Conservation (phyloP, 1,139 yeast genomes). For the Protomyces pachydermus region DNA sequence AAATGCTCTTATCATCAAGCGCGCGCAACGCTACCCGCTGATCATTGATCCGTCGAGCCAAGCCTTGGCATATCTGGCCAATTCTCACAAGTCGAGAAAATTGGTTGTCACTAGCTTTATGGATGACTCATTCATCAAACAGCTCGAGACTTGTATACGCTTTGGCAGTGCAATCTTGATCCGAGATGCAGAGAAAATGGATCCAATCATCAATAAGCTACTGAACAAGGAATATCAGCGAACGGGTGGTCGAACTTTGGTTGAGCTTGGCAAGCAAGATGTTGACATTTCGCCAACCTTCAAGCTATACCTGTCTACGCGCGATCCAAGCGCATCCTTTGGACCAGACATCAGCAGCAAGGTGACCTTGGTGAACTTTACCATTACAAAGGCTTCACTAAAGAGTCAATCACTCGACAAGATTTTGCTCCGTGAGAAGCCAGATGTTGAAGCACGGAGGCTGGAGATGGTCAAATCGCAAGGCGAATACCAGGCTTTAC, state of each 20-base stretch:
- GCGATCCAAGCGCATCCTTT: slow-evolving; percentile 47
- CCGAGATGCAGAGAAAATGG: slow-evolving; percentile 72
- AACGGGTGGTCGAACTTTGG: slow-evolving; percentile 66
- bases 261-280: slow-evolving; percentile 57
- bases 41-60: slow-evolving; percentile 69
- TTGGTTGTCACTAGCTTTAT: slow-evolving; percentile 63
- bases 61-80: slow-evolving; percentile 45
- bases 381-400: slow-evolving; percentile 62
- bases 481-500: slow-evolving; percentile 54
- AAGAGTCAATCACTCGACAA: slow-evolving; percentile 59
- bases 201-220: slow-evolving; percentile 64
- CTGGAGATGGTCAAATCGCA: slow-evolving; percentile 51
- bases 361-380: slow-evolving; percentile 61
- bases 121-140: slow-evolving; percentile 63
- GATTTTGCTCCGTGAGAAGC: slow-evolving; percentile 53
- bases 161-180: slow-evolving; percentile 75
- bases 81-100: slow-evolving; percentile 39
- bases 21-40: slow-evolving; percentile 48
- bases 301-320: slow-evolving; percentile 56
- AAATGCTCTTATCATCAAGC: slow-evolving; percentile 54
- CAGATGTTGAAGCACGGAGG: slow-evolving; percentile 63
- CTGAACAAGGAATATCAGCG: slow-evolving; percentile 56
- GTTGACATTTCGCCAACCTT: slow-evolving; percentile 67
- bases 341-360: slow-evolving; percentile 59
- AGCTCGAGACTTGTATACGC: slow-evolving; percentile 70